Percentiles rank a stretch among this genome's conserved stretches.
Evolutionary conservation across 2,329 filamentous ascomycete species (phyloP).

Genomic region (Aspergillus alliaceus): DNA sequence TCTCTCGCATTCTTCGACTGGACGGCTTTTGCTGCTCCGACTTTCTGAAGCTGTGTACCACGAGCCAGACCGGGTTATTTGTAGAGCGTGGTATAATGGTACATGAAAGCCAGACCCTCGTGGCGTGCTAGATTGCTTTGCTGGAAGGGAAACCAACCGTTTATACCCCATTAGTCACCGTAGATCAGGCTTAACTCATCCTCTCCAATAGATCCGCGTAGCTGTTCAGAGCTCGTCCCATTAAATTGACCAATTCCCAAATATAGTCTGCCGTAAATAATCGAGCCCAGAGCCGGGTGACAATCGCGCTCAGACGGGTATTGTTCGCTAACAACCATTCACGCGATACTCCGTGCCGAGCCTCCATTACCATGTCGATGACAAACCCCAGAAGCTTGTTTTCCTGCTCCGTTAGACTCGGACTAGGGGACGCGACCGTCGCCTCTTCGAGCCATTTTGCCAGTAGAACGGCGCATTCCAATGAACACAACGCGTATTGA

Average conservation of each 20-base stretch:
- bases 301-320: constrained; percentile 31
- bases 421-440: constrained; percentile 25
- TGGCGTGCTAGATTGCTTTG: no score
- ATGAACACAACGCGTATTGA: constrained; percentile 55
- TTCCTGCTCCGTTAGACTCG: constrained; percentile 33
- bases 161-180: neutral
- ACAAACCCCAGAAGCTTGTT: constrained; percentile 35
- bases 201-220: constrained; percentile 34
- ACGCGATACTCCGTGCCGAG: constrained; percentile 29
- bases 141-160: no score
- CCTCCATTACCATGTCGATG: constrained; percentile 38
- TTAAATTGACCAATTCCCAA: constrained; percentile 37
- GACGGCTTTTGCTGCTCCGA: neutral
- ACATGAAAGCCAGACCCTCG: no score
- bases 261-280: constrained; percentile 39
- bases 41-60: neutral
- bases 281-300: constrained; percentile 35
- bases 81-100: no score
- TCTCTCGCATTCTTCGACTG: neutral
- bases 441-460: constrained; percentile 47
- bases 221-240: constrained; percentile 33
- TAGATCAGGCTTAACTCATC: neutral
- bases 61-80: neutral
- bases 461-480: constrained; percentile 57
- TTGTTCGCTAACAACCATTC: constrained; percentile 35